Base-by-base conservation (phyloP, 305 asterid species). In the Salvia sclarea region DNA sequence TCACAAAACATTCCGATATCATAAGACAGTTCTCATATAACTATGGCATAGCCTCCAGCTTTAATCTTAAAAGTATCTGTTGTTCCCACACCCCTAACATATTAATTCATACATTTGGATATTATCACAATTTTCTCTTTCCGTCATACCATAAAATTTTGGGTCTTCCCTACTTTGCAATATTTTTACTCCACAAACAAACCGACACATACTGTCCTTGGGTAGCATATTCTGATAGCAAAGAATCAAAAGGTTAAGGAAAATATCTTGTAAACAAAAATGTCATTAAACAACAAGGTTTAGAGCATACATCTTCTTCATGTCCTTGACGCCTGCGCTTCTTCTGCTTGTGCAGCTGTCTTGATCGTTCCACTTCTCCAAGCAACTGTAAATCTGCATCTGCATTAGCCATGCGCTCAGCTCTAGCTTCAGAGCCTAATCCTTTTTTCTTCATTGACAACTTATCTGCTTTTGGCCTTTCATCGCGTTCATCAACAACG, bases 311-410 rank as follows among this genome's bases (percentile, higher is more conserved):
- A 55, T 91, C 97, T 22, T 94, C 96, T 80, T 94, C 99, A n/a
- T 86, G 97, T 57, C 99, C 98, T 70, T 83, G 93, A 59, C 89
- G 95, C 76, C 96, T 86, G 38, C 98, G 96, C 78, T 76, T 86
- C 82, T 91, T 94, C 82, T 87, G 97, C 86, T 89, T 94, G 70
- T 78, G 74, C 75, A 86, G 77, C 61, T 76, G 96, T 79, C 96
- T 85, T 74, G 82, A 93, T 43, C 96, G 81, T 80, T 94, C 99
- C 53, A 88, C 95, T 68, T 81, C 92, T 57, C 84, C 85, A 77
- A 89, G 83, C 83, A 94, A 86, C 85, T 89, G 97, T 75, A 91
- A 80, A 82, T 94, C 98, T 66, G 89, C 78, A 78, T 94, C 90
- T 53, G 96, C 89, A 75, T 80, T 86, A 77, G 83, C 93, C 85